Evolutionary conservation across 352 stramenopile species (phyloP), one percentile per base, ranked within the genome.

Genomic region (Globisporangium nagaii): DNA sequence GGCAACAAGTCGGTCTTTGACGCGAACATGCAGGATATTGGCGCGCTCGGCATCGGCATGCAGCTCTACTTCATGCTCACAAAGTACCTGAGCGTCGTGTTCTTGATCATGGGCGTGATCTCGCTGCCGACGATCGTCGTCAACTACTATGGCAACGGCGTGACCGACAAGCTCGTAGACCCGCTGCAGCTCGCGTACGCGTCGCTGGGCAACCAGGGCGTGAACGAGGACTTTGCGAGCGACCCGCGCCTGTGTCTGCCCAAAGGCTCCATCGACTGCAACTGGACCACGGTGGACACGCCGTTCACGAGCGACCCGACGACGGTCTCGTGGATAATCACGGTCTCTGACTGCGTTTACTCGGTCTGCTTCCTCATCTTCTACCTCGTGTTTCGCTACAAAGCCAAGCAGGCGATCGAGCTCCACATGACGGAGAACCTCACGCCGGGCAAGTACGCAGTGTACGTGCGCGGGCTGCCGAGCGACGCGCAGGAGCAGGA

Each of bases 61-160:
- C 73, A 88, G 66, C 67, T 95, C 4, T 95, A 93, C 43, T 95
- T 95, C 35, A 80, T 93, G 66, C 58, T 95, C 28, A 86, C 79
- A 39, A 89, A 92, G 71, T 87, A 90, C 47, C 46, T 89, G 51
- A 63, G 64, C 28, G 60, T 82, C 19, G 61, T 66, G 5, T 90
- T 95, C 48, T 43, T 90, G 6, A n/a, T 69, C 39, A 91, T 93
- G 79, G 80, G 80, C 13, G 53, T 89, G 32, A 44, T 89, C 5
- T 68, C 84, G 15, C 52, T 91, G 15, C 84, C 81, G 1, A 59
- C 62, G 2, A 88, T 94, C 40, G 58, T 78, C 0, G 56, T 90
- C 8, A 86, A 92, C 50, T 72, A 79, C 28, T 81, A 58, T 8
- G 84, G 81, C 17, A 49, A 93, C 37, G 84, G 84, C 0, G 58